Conservation (phyloP, 129 eudicot species). For the Flaveria bidentis region DNA sequence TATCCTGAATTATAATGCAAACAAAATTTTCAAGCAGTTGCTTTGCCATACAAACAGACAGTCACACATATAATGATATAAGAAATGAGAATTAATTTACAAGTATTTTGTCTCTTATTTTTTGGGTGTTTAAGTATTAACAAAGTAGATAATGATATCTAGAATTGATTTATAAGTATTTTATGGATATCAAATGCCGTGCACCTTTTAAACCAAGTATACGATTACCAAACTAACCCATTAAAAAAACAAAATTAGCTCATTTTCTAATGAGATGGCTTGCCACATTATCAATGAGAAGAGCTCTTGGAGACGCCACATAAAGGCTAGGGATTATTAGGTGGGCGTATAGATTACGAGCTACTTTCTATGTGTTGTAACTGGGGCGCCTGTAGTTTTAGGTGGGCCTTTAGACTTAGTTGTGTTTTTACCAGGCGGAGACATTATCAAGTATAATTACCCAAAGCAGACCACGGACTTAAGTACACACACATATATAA, state of each 20-base stretch:
- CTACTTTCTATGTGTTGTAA: too few species aligned
- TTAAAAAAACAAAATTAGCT: not conserved
- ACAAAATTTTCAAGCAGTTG: not conserved
- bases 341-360: too few species aligned
- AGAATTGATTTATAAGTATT: not conserved
- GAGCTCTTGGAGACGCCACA: too few species aligned
- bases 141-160: not conserved
- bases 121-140: not conserved
- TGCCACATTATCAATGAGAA: too few species aligned
- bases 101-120: not conserved
- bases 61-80: not conserved
- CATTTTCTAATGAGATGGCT: not conserved
- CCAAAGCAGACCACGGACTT: not conserved
- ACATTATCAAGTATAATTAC: not conserved
- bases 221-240: not conserved
- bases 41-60: not conserved
- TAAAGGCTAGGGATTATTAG: too few species aligned
- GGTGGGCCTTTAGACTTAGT: too few species aligned
- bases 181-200: not conserved
- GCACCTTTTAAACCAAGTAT: not conserved
- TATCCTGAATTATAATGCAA: conserved; percentile 14
- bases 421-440: not conserved
- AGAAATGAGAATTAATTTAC: not conserved
- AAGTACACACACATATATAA: not conserved
- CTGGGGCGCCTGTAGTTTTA: too few species aligned